Percentiles rank a stretch among this genome's conserved stretches.
Conservation (phyloP, 208 protist genomes). For the Acanthamoeba rhysodes region DNA sequence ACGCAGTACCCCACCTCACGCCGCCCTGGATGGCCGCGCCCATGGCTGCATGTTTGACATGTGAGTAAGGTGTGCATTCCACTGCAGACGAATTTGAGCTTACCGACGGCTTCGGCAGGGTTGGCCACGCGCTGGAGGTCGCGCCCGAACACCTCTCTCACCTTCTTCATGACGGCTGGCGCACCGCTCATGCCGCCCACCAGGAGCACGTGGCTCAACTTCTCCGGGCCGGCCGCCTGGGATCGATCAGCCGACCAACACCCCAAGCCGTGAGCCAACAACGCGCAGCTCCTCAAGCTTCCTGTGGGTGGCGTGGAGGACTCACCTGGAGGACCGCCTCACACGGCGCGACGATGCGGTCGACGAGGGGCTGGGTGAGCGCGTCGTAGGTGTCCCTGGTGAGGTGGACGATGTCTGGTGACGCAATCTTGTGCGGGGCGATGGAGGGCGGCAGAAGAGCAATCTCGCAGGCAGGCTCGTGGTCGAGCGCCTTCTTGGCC, state of each 20-base stretch:
- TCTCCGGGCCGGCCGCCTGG: constrained; percentile 89
- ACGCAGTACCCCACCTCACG: too few relatives aligned
- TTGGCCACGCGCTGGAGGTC: constrained; percentile 98
- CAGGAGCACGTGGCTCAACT: constrained; percentile 98
- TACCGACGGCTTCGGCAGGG: constrained; percentile 99
- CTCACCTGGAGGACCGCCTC: constrained; percentile 90
- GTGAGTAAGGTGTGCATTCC: background rate
- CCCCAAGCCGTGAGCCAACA: background rate
- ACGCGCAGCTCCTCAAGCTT: background rate
- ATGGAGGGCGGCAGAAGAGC: constrained; percentile 96
- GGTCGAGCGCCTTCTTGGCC: constrained; percentile 68
- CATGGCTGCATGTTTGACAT: too few relatives aligned
- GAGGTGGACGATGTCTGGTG: constrained; percentile 92
- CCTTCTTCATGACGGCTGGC: constrained; percentile 94
- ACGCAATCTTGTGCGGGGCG: constrained; percentile 91
- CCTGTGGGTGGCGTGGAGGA: background rate
- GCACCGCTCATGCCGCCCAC: constrained; percentile 99
- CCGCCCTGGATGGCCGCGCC: too few relatives aligned
- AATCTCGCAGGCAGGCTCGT: constrained; percentile 91
- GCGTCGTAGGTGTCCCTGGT: constrained; percentile 95
- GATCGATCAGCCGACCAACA: background rate
- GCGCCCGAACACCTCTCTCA: constrained; percentile 95
- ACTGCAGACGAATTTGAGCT: background rate
- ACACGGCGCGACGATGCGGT: constrained; percentile 93
- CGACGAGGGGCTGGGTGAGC: constrained; percentile 92